phyloP scores from a whole-genome alignment of 1,284 basidiomycete species.

The Trichosporon sp. region DNA sequence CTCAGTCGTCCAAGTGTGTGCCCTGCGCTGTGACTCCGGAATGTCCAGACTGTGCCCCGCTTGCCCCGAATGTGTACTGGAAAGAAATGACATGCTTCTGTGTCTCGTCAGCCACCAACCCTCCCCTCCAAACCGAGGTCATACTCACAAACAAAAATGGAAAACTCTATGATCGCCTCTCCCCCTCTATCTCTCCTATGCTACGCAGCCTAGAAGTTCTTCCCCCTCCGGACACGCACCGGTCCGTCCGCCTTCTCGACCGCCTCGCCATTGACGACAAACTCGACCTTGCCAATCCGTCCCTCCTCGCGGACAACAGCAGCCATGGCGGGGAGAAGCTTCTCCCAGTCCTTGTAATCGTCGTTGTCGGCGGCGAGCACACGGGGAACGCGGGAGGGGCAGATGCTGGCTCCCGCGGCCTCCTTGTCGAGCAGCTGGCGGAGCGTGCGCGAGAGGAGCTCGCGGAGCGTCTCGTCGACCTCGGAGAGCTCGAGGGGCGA shows the following conservation, averaged over 20 bases:
- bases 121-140: neutral
- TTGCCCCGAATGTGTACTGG: too few species aligned
- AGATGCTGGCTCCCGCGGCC: constrained; percentile 13
- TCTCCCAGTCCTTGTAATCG: constrained; percentile 22
- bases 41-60: neutral
- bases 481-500: neutral
- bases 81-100: neutral
- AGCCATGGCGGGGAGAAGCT: constrained; percentile 17
- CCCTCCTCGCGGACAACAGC: constrained; percentile 21
- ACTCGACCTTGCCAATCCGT: constrained; percentile 3
- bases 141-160: constrained; percentile 12
- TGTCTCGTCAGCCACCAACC: neutral
- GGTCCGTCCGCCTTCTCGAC: constrained; percentile 8
- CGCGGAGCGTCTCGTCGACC: constrained; percentile 8
- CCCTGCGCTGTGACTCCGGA: too few species aligned
- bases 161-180: constrained; percentile 4
- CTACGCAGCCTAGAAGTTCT: constrained; percentile 3
- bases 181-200: neutral
- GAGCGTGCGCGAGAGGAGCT: constrained; percentile 4
- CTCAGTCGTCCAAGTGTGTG: neutral
- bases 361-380: constrained; percentile 10
- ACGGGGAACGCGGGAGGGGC: constrained; percentile 24
- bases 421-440: constrained; percentile 1
- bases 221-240: constrained; percentile 23
- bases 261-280: constrained; percentile 14